A percentile compares a stretch with the other conserved stretches of the same genome.
These are phyloP conservation scores for Phytophthora cactorum DNA, from an alignment of 352 stramenopile genomes.

Conservation along the genomic window DNA sequence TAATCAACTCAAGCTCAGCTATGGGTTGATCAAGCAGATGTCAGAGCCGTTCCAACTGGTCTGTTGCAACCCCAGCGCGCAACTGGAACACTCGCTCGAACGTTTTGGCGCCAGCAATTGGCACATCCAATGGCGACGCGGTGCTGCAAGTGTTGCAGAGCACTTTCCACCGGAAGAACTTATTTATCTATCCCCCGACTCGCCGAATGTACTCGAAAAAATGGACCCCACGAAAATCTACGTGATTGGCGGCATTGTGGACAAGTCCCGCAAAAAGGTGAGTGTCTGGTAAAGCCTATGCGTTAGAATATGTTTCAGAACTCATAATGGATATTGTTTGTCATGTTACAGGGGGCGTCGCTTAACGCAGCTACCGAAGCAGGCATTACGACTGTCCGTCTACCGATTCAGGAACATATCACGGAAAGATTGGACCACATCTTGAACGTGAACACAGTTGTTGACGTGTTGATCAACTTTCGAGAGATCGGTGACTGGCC, in stretches of 20 bases:
- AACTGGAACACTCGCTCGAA: constrained; percentile 54
- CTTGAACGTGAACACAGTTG: constrained; percentile 82
- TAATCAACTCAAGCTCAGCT: constrained; percentile 84
- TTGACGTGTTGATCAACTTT: constrained; percentile 74
- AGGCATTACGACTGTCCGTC: constrained; percentile 58
- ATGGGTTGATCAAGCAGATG: constrained; percentile 73
- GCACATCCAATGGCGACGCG: constrained; percentile 61
- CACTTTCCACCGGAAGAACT: constrained; percentile 48
- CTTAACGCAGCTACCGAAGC: constrained; percentile 53
- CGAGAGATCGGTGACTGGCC: constrained; percentile 55
- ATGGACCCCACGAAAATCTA: constrained; percentile 77
- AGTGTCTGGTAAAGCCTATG: background rate
- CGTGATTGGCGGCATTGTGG: constrained; percentile 83
- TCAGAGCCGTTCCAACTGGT: constrained; percentile 66
- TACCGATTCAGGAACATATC: constrained; percentile 81
- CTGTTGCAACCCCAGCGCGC: constrained; percentile 61
- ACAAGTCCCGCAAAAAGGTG: constrained; percentile 79
- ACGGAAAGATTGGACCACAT: constrained; percentile 76
- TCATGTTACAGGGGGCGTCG: constrained; percentile 49
- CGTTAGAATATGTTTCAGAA: too few species aligned
- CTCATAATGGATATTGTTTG: constrained; percentile 2
- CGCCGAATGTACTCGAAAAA: constrained; percentile 60
- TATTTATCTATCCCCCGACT: constrained; percentile 82
- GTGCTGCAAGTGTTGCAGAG: constrained; percentile 35
- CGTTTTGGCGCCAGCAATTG: constrained; percentile 72